Base-by-base conservation (phyloP, 768 basidiomycete genomes). In the Melanogaster broomeanus region DNA sequence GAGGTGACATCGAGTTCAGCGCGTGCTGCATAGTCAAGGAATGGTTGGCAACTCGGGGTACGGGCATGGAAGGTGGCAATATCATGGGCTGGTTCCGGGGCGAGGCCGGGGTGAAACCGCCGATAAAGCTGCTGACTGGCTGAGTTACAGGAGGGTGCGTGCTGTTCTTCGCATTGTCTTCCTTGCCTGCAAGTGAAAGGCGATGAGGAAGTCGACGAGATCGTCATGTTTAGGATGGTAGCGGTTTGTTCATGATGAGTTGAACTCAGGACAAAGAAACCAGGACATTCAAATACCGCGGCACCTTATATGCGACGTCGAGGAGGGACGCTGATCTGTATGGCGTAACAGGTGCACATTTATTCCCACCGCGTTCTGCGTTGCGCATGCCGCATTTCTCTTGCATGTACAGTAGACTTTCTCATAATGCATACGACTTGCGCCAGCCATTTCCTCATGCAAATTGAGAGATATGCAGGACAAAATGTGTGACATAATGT, bases 21-120 rank as follows among this genome's bases (percentile, higher is more conserved):
- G 75, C 73, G 27, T 71, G 59, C 42, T 68, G 70, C 69, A 74
- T 73, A 22, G 73, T 75, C 41, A 62, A 59, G 7, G 74, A 74
- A 7, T 65, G 65, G 19, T 56, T 56, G 10, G 51, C 44, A 42
- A 60, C 51, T 49, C 59, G 68, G 12, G 77, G 77, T 31, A 59
- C 53, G 9, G 80, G 77, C 58, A 77, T 73, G 15, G 64, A 38
- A 21, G 71, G 67, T 18, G 56, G 53, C 0, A 21, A 30, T 48
- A 37, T 59, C 52, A 43, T 51, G 57, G 3, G 31, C 40, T 8
- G 28, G 16, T 13, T 56, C 60, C 45, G 45, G 18, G 4, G 53
- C 46, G 7, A 58, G 31, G 25, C 56, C 2, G 59, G 69, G 39
- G 16, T 52, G 59, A 84, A 85, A 27, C 82, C 81, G 16, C 80